phyloP scores from a whole-genome alignment of 1,284 basidiomycete genomes.

The Cutaneotrichosporon sp. region DNA sequence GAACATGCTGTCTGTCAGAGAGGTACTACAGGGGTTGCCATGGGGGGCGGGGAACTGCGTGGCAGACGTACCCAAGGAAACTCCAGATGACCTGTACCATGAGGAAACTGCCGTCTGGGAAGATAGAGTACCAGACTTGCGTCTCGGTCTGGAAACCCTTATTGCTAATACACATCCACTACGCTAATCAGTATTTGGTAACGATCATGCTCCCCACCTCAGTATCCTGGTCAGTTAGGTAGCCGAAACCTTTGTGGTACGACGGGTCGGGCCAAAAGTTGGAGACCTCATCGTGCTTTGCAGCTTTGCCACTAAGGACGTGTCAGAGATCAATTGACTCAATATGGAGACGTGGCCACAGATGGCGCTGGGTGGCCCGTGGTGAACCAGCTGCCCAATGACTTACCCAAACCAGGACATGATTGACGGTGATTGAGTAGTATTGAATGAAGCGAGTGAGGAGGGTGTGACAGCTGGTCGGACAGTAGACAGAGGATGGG shows the following conservation, averaged over 20 bases:
- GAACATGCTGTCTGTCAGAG: conserved; percentile 32
- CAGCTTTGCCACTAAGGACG: background rate
- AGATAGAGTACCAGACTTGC: conserved; percentile 78
- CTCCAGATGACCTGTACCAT: conserved; percentile 96
- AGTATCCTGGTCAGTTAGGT: conserved; percentile 41
- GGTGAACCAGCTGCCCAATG: background rate
- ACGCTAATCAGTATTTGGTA: conserved; percentile 1
- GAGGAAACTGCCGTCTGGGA: conserved; percentile 74
- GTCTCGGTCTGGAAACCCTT: conserved; percentile 88
- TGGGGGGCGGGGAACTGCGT: no score
- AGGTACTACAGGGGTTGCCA: no score
- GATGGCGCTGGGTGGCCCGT: no score
- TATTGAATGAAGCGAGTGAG: background rate
- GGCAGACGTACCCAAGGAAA: conserved; percentile 66
- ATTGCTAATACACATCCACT: conserved; percentile 68
- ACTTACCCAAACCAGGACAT: conserved; percentile 18
- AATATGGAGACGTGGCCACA: background rate
- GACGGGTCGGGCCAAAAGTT: conserved; percentile 75
- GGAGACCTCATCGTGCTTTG: conserved; percentile 36
- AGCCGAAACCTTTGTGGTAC: conserved; percentile 35
- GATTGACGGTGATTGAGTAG: background rate
- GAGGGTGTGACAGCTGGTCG: background rate
- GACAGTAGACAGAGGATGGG: background rate
- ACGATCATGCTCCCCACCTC: conserved; percentile 24
- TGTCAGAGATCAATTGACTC: background rate